Conservation (phyloP, 139 green algal genomes). For the Marvania coccoides region DNA sequence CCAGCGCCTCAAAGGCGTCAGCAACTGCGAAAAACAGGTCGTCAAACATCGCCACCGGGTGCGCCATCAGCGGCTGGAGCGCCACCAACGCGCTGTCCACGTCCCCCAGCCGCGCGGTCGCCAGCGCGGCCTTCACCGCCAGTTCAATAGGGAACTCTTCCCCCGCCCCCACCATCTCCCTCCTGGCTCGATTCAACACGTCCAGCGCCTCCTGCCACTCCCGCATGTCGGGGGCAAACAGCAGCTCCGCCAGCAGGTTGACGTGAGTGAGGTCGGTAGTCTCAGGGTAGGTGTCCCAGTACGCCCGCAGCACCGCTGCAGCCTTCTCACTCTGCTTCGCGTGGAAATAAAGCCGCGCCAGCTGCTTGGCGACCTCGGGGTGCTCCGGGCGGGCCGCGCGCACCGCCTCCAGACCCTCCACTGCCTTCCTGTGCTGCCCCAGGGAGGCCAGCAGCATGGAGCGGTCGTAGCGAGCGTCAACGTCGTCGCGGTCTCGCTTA, state of each 20-base stretch:
- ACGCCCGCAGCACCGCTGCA: conserved; percentile 36
- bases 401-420: conserved; percentile 33
- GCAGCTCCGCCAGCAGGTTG: conserved; percentile 85
- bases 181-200: conserved; percentile 46
- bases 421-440: conserved; percentile 26
- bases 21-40: conserved; percentile 62
- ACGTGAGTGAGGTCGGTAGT: conserved; percentile 65
- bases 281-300: conserved; percentile 35
- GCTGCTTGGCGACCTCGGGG: conserved; percentile 51
- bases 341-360: conserved; percentile 60
- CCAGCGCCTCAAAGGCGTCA: conserved; percentile 33
- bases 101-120: conserved; percentile 42
- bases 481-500: conserved; percentile 44
- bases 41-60: conserved; percentile 36
- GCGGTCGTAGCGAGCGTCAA: conserved; percentile 59
- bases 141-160: conserved; percentile 64
- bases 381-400: conserved; percentile 23
- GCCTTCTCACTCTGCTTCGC: conserved; percentile 36
- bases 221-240: conserved; percentile 36
- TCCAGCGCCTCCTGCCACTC: conserved; percentile 27
- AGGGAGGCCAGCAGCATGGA: conserved; percentile 60
- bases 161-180: conserved; percentile 13
- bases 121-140: conserved; percentile 43
- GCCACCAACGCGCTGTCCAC: conserved; percentile 20
- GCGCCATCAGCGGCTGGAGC: conserved; percentile 21